These are phyloP conservation scores for Aeminium ludgeri DNA, from an alignment of 495 filamentous ascomycete species.

Conservation along the genomic window DNA sequence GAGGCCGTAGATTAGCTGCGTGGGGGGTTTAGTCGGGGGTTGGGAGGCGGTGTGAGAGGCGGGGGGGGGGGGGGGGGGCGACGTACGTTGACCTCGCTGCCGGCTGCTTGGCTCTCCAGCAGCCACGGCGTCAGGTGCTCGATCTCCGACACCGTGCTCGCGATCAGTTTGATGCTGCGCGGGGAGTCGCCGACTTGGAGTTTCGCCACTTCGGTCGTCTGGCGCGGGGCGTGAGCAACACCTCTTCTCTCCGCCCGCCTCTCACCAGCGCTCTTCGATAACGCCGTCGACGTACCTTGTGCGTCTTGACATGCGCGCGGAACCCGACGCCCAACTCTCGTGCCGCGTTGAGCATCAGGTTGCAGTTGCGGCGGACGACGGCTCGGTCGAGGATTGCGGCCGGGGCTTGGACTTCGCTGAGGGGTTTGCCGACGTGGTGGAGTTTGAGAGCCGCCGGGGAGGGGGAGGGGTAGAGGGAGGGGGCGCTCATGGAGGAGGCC, in stretches of 20 bases:
- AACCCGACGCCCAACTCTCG: constrained; percentile 45
- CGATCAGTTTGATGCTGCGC: constrained; percentile 46
- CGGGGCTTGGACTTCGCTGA: constrained; percentile 47
- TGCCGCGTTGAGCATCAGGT: constrained; percentile 51
- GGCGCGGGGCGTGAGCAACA: no score
- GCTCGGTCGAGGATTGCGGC: constrained; percentile 52
- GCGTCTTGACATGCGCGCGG: constrained; percentile 72
- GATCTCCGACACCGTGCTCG: constrained; percentile 64
- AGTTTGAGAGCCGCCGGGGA: constrained; percentile 16
- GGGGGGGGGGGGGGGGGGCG: no score
- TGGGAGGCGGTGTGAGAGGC: no score
- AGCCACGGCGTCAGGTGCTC: constrained; percentile 50
- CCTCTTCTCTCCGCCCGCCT: no score
- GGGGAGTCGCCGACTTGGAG: constrained; percentile 47
- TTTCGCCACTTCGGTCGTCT: constrained; percentile 57
- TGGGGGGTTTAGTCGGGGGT: not conserved
- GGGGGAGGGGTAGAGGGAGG: constrained; percentile 19
- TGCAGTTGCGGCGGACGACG: constrained; percentile 52
- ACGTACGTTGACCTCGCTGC: constrained; percentile 40
- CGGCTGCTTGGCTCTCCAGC: constrained; percentile 34
- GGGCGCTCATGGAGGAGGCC: constrained; percentile 2
- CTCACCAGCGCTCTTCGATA: no score
- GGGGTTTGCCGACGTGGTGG: constrained; percentile 43
- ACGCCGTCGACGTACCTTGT: constrained; percentile 42
- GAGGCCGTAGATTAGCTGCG: constrained; percentile 52